Base-by-base conservation (phyloP, 1,139 yeast genomes). In the Sugiyamaella sp. region DNA sequence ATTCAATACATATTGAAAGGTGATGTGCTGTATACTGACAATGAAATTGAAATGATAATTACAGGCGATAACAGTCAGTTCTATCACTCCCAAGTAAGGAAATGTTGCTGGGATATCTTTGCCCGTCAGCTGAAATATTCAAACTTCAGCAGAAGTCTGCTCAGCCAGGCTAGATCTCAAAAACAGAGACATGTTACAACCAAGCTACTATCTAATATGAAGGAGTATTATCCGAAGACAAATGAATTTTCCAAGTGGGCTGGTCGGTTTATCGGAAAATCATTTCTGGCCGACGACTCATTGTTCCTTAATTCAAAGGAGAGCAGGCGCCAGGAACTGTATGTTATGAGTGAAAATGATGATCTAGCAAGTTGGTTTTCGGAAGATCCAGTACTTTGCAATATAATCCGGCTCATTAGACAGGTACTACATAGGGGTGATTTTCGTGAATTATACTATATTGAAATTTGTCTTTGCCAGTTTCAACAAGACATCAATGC, bases 391-490 rank as follows among this genome's bases (percentile, higher is more conserved):
- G 16, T 44, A 3, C 33, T 46, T n/a, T 37, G 38, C 9, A 38
- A 33, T 39, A 27, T 46, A 38, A 37, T 40, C 27, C 33, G 29
- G 16, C 17, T 37, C 32, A 33, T 44, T 10, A 20, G 32, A 6
- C 12, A 25, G 19, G 27, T 46, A 12, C 16, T 38, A 25, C 39
- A 27, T 8, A 20, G 25, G 12, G 49, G 55, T 10, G 40, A 42
- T 22, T 52, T 47, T 38, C 27, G 6, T n/a, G 42, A 52, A 16
- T 19, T 47, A 12, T 46, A 38, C 8, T 52, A 27, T 27, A 52
- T 47, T 10, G 55, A 52, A 24, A 39, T 21, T 2, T 52, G 55
- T 19, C 17, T 52, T 9, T 12, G 49, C 10, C 29, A 14, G 24
- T 43, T 48, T 29, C 49, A 52, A 16, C 46, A 47, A 10, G 5